phyloP scores from a whole-genome alignment of 495 filamentous ascomycete genomes.

The Penicillium ucsense region DNA sequence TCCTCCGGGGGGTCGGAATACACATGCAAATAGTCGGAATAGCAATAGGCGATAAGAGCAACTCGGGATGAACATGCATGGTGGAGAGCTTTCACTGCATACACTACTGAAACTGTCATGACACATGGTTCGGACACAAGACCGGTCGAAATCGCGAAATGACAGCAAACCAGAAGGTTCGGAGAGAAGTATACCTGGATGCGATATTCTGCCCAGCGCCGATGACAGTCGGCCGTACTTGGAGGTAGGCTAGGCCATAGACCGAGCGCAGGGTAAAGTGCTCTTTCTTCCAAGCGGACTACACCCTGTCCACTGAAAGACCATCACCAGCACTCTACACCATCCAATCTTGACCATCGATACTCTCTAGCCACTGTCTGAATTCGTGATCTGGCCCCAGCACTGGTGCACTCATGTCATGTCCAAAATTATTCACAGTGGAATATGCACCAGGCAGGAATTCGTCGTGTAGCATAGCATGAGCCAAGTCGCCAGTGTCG shows the following conservation, averaged over 20 bases:
- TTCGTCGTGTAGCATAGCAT: not conserved
- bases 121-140: too few relatives aligned
- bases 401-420: not conserved
- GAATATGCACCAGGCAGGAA: not conserved
- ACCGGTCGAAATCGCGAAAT: too few relatives aligned
- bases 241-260: too few relatives aligned
- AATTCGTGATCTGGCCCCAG: not conserved
- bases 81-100: not conserved
- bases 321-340: not conserved
- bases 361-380: not conserved
- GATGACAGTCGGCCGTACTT: too few relatives aligned
- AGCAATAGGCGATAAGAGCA: not conserved
- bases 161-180: too few relatives aligned
- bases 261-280: too few relatives aligned
- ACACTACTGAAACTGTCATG: not conserved
- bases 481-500: not conserved
- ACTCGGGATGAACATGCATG: not conserved
- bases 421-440: not conserved
- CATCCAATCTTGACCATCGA: not conserved
- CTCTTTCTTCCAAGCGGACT: not conserved
- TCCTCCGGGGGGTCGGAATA: not conserved
- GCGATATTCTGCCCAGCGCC: too few relatives aligned
- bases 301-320: not conserved
- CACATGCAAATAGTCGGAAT: not conserved
- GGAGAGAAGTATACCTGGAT: too few relatives aligned